These are phyloP conservation scores for Castanea sativa DNA, from an alignment of 306 rosid genomes.

Conservation along the genomic window DNA sequence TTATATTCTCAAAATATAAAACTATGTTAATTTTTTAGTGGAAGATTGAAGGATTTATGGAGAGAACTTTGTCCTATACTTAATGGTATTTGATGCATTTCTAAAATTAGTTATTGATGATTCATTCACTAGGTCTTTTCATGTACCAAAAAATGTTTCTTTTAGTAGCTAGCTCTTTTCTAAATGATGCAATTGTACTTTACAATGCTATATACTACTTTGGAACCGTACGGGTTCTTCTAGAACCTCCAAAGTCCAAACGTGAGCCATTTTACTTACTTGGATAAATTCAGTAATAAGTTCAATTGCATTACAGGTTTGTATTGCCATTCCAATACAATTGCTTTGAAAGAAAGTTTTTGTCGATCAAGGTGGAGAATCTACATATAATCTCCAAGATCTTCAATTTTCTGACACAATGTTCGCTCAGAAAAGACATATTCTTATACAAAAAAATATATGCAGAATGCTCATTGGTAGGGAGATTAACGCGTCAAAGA, in stretches of 20 bases:
- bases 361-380: conserved; percentile 10
- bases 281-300: not conserved
- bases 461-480: conserved; percentile 33
- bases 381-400: conserved; percentile 9
- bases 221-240: not conserved
- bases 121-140: not conserved
- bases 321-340: not conserved
- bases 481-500: conserved; percentile 17
- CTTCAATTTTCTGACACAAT: conserved; percentile 1
- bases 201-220: not conserved
- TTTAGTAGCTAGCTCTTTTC: not conserved
- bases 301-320: not conserved
- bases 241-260: not conserved
- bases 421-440: conserved; percentile 11
- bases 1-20: too few species aligned
- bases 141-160: not conserved
- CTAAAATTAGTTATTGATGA: not conserved
- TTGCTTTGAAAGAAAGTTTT: not conserved
- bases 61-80: too few species aligned
- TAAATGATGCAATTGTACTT: not conserved
- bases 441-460: conserved; percentile 17
- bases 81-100: not conserved
- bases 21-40: too few species aligned
- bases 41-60: too few species aligned
- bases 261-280: not conserved